phyloP scores from a whole-genome alignment of 495 filamentous ascomycete genomes.

The Hyaloscypha finlandica region DNA sequence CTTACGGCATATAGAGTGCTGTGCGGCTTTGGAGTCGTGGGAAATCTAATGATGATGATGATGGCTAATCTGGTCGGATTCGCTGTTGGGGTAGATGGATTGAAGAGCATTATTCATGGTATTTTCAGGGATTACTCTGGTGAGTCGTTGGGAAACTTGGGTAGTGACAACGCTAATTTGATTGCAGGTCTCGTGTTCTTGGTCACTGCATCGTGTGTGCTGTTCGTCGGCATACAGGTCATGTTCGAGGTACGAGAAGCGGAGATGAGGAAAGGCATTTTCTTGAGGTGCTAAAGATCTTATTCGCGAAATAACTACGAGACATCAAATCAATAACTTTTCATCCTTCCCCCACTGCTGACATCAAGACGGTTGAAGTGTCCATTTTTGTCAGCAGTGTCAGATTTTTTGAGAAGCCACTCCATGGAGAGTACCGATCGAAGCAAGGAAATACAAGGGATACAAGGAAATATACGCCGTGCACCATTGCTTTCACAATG shows the following conservation, averaged over 20 bases:
- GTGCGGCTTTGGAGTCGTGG: constrained; percentile 83
- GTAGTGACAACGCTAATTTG: neutral
- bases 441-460: constrained; percentile 9
- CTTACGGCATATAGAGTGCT: constrained; percentile 75
- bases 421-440: neutral
- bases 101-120: constrained; percentile 71
- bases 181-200: constrained; percentile 69
- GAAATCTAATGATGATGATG: constrained; percentile 94
- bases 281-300: constrained; percentile 71
- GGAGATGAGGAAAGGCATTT: constrained; percentile 79
- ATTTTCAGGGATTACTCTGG: constrained; percentile 76
- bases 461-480: neutral
- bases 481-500: neutral
- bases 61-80: constrained; percentile 93
- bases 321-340: constrained; percentile 17
- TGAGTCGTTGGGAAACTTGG: constrained; percentile 27
- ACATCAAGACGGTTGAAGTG: constrained; percentile 15
- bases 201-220: constrained; percentile 60
- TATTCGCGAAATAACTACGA: constrained; percentile 21
- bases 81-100: constrained; percentile 84
- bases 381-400: neutral
- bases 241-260: constrained; percentile 95
- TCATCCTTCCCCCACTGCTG: constrained; percentile 7
- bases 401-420: constrained; percentile 7
- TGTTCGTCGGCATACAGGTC: constrained; percentile 87